phyloP scores from a whole-genome alignment of 345 rosid genomes.

The Melaleuca alternifolia region DNA sequence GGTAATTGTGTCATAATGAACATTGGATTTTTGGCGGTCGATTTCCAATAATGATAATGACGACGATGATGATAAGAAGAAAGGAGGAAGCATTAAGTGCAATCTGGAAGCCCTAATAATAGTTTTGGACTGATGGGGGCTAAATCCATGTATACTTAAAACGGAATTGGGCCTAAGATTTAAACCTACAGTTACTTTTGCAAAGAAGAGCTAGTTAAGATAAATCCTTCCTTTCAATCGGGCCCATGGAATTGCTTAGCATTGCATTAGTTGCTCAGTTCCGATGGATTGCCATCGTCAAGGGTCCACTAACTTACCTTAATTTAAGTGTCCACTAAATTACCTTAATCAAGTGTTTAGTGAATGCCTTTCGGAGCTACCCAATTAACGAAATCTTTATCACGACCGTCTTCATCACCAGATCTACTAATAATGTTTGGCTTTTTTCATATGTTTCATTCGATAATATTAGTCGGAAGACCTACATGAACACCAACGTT shows the following conservation, averaged over 20 bases:
- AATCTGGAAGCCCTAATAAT: too few species aligned
- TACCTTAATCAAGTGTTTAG: neutral
- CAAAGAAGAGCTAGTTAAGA: neutral
- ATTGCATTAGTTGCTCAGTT: neutral
- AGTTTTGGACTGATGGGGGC: too few species aligned
- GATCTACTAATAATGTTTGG: neutral
- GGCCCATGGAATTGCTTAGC: neutral
- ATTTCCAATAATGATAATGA: too few species aligned
- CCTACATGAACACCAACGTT: fast-evolving
- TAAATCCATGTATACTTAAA: neutral
- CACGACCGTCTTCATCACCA: neutral
- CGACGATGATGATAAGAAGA: too few species aligned
- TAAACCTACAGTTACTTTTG: neutral
- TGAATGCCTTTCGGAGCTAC: neutral
- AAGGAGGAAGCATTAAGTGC: too few species aligned
- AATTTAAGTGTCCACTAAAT: too few species aligned
- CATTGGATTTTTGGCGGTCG: too few species aligned
- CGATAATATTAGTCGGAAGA: fast-evolving
- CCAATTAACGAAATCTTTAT: neutral
- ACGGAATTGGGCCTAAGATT: neutral
- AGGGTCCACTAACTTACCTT: neutral
- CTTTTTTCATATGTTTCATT: fast-evolving
- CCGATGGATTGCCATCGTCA: neutral
- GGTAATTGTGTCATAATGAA: too few species aligned
- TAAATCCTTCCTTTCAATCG: neutral